phyloP scores from a whole-genome alignment of 257 asterid genomes.

The Osmanthus fragrans region DNA sequence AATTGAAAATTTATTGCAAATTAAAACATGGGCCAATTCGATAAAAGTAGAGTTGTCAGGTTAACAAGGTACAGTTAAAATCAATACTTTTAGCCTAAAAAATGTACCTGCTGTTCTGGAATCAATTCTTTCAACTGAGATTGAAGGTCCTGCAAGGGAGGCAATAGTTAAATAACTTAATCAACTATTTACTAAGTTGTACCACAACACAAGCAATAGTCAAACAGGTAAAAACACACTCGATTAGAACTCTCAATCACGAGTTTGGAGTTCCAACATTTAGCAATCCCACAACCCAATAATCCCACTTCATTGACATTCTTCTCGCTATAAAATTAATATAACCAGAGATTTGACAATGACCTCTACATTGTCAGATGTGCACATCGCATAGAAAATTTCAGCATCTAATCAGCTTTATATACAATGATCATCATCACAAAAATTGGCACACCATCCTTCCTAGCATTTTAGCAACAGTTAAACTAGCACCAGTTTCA shows the following conservation, averaged over 20 bases:
- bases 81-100: neutral
- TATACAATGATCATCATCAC: neutral
- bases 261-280: neutral
- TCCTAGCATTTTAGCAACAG: neutral
- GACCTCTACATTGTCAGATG: neutral
- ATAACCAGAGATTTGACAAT: neutral
- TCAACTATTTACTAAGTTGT: neutral
- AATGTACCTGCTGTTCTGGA: constrained; percentile 79
- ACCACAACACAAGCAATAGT: neutral
- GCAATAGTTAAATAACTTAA: neutral
- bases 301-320: neutral
- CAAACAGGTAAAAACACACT: neutral
- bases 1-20: neutral
- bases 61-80: neutral
- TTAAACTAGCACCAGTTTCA: neutral
- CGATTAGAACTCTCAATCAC: neutral
- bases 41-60: neutral
- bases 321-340: neutral
- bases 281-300: neutral
- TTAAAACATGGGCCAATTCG: neutral
- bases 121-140: constrained; percentile 84
- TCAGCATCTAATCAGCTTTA: neutral
- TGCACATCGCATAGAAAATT: neutral
- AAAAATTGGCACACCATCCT: neutral
- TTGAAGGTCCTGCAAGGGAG: constrained; percentile 56